A percentile compares a stretch with the other conserved stretches of the same genome.
These are phyloP conservation scores for Trametes maxima DNA, from an alignment of 768 basidiomycete genomes.

Conservation along the genomic window DNA sequence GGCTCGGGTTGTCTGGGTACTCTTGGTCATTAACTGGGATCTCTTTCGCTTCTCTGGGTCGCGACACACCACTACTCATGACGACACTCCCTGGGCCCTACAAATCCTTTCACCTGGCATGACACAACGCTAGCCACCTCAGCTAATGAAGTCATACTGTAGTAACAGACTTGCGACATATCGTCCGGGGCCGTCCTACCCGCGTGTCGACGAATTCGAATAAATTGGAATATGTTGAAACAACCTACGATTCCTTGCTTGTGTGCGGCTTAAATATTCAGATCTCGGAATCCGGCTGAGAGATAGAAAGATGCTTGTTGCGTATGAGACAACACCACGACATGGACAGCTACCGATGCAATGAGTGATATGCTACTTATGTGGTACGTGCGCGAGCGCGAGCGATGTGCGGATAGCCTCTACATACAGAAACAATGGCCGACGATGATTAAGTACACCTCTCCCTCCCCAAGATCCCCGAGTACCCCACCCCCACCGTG, in stretches of 20 bases:
- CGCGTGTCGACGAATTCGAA: no score
- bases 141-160: no score
- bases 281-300: neutral
- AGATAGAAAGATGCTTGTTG: neutral
- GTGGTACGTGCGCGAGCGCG: neutral
- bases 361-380: slow-evolving; percentile 2
- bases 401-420: slow-evolving; percentile 5
- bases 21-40: neutral
- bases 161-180: no score
- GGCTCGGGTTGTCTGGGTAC: neutral
- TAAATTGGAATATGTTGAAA: no score
- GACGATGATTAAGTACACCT: slow-evolving; percentile 4
- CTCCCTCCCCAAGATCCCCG: neutral
- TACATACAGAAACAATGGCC: slow-evolving; percentile 2
- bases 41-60: no score
- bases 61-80: no score
- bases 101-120: no score
- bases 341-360: slow-evolving; percentile 9
- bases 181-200: no score
- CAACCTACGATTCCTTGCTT: no score
- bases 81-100: no score
- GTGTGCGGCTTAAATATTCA: no score
- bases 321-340: neutral
- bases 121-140: no score
- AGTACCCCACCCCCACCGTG: neutral